Conservation (phyloP, 2,329 filamentous ascomycete genomes). For the Cladophialophora immunda region DNA sequence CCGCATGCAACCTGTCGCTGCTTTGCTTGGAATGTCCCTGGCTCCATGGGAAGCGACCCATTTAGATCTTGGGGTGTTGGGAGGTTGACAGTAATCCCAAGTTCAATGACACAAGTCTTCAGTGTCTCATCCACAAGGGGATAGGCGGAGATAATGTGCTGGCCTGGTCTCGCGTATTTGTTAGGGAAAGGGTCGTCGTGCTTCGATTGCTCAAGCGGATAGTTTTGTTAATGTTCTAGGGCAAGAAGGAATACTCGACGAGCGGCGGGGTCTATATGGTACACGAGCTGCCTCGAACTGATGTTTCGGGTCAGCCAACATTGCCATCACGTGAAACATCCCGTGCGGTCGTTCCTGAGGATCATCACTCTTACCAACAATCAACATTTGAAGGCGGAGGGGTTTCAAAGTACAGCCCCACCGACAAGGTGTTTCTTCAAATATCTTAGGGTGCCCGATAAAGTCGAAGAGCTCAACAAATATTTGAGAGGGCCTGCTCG, state of each 20-base stretch:
- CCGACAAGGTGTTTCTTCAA: constrained; percentile 5
- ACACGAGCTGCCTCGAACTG: constrained; percentile 22
- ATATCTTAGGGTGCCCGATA: not conserved
- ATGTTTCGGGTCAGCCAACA: constrained; percentile 10
- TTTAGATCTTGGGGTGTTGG: constrained; percentile 19
- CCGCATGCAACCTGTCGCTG: constrained; percentile 34
- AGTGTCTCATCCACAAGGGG: constrained; percentile 25
- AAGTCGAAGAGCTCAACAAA: not conserved
- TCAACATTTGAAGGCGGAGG: constrained; percentile 20
- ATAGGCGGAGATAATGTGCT: constrained; percentile 2
- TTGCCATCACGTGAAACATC: constrained; percentile 22
- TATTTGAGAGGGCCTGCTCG: no score
- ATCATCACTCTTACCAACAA: constrained; percentile 27
- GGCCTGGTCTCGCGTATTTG: not conserved
- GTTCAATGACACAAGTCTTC: constrained; percentile 3
- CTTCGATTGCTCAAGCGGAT: not conserved
- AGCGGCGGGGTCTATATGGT: constrained; percentile 8
- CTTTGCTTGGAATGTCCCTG: constrained; percentile 34
- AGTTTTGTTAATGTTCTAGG: constrained; percentile 3
- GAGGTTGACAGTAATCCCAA: constrained; percentile 10
- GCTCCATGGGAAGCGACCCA: constrained; percentile 39
- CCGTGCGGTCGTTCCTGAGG: not conserved
- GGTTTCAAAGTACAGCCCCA: constrained; percentile 21
- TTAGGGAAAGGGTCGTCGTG: not conserved
- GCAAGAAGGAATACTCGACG: not conserved